Evolutionary conservation across 2,329 filamentous ascomycete species (phyloP).

Genomic region (Cryphonectria radicalis): DNA sequence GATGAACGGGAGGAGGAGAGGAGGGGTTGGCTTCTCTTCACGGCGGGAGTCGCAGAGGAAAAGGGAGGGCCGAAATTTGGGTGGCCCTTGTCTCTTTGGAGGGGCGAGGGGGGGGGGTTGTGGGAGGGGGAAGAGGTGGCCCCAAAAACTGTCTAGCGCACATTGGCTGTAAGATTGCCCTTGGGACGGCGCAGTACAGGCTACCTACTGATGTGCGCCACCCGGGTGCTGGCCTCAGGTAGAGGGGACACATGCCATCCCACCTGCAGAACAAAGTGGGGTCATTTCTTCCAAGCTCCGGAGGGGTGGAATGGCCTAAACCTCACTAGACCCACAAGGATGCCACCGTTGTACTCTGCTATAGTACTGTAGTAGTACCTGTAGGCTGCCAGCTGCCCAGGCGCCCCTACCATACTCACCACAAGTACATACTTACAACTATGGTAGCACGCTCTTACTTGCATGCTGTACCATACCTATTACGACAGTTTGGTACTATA

Average conservation of each 20-base stretch:
- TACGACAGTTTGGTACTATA: neutral
- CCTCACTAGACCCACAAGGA: constrained; percentile 8
- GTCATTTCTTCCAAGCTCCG: constrained; percentile 20
- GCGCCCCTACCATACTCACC: neutral
- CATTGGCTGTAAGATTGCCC: constrained; percentile 12
- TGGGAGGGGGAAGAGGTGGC: constrained; percentile 10
- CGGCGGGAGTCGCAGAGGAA: constrained; percentile 35
- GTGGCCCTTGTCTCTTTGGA: constrained; percentile 32
- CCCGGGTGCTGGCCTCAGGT: neutral
- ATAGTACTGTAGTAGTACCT: neutral
- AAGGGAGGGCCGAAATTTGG: constrained; percentile 32
- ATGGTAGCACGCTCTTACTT: neutral
- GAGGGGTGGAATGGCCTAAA: constrained; percentile 9
- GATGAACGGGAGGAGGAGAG: constrained; percentile 35
- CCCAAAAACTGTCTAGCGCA: constrained; percentile 11
- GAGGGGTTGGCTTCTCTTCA: constrained; percentile 36
- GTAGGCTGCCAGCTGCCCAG: neutral
- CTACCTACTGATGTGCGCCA: neutral
- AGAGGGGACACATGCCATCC: constrained; percentile 20
- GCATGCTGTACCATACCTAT: neutral
- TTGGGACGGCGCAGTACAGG: constrained; percentile 7
- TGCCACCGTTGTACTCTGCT: constrained; percentile 6
- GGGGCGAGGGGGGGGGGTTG: constrained; percentile 30
- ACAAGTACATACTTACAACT: neutral
- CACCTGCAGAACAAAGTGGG: constrained; percentile 26